Evolutionary conservation across 2,329 filamentous ascomycete species (phyloP).

Genomic region (Mollisiaceae sp.): DNA sequence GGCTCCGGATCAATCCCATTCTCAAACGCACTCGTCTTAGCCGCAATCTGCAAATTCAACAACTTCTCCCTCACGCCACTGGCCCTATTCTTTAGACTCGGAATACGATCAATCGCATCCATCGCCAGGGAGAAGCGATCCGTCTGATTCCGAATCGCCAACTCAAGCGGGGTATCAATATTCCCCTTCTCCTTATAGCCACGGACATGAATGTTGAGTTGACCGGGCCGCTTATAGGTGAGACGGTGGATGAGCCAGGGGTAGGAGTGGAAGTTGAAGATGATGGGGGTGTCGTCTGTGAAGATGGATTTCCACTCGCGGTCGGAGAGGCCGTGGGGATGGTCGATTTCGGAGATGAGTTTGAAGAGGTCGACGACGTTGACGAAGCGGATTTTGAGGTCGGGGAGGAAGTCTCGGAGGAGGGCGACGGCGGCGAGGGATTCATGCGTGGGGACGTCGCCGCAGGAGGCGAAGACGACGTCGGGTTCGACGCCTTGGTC

Average conservation of each 20-base stretch:
- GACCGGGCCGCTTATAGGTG: conserved; percentile 75
- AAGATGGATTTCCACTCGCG: conserved; percentile 71
- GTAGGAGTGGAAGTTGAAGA: conserved; percentile 88
- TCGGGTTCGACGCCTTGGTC: conserved; percentile 72
- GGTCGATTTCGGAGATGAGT: conserved; percentile 70
- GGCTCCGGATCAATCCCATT: conserved; percentile 67
- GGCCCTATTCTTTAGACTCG: conserved; percentile 66
- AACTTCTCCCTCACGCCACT: conserved; percentile 66
- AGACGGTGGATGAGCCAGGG: conserved; percentile 80
- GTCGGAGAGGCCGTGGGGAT: conserved; percentile 75
- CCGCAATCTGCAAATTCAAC: conserved; percentile 66
- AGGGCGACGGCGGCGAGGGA: conserved; percentile 76
- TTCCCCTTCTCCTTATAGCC: conserved; percentile 86
- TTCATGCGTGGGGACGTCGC: conserved; percentile 77
- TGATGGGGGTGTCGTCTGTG: conserved; percentile 72
- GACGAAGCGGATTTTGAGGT: conserved; percentile 78
- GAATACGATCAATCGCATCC: conserved; percentile 73
- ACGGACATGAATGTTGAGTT: conserved; percentile 71
- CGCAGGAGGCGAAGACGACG: conserved; percentile 76
- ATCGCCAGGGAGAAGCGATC: conserved; percentile 80
- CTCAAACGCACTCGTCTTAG: conserved; percentile 69
- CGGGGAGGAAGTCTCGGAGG: conserved; percentile 71
- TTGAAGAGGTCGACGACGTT: conserved; percentile 85
- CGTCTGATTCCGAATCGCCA: conserved; percentile 78
- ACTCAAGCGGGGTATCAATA: conserved; percentile 79